Base-by-base conservation (phyloP, 495 filamentous ascomycete species). In the Eremomyces bilateralis region DNA sequence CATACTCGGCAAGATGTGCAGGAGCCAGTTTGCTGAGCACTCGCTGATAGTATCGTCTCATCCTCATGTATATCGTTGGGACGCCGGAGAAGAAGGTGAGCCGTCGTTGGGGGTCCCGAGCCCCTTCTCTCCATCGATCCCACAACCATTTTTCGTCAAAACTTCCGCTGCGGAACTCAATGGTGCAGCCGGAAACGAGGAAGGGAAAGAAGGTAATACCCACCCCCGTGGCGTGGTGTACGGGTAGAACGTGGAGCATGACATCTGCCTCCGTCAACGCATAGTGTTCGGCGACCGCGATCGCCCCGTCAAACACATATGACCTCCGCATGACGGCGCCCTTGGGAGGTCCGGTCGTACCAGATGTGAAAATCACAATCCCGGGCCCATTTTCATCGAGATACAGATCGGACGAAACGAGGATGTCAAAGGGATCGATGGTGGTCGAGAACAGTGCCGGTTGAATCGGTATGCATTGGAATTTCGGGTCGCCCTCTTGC, bases 31-130 rank as follows among this genome's bases (percentile, higher is more conserved):
- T 40, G 2, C 37, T 24, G 4, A 43, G 37, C 0, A 43, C 45
- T 12, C 46, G 48, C 39, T 63, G 54, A 37, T 53, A 65, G 33
- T 63, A 57, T 11, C 57, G 43, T 49, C 49, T 49, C 59, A 65
- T 54, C 0, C 61, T 56, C 52, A 61, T 63, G 29, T 62, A 65
- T 4, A 65, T 63, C 2, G 61, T 65, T 5, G 61, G 61, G 3
- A 65, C 61, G 4, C 59, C 61, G 13, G 54, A 58, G 39, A 65
- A 65, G 33, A 65, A 53, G 0, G 58, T 62, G 28, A 48, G 18
- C 4, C 40, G 40, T 10, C 32, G 25, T 13, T 30, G 21, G n/a
- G 31, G 31, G 18, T 42, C 34, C 4, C 60, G 30, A 0, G 50
- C 53, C 25, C 57, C 57, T 25, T 45, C 21, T 12, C 56, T 47